A percentile compares a stretch with the other conserved stretches of the same genome.
phyloP scores from a whole-genome alignment of 148 eudicot genomes.

The Simmondsia chinensis region DNA sequence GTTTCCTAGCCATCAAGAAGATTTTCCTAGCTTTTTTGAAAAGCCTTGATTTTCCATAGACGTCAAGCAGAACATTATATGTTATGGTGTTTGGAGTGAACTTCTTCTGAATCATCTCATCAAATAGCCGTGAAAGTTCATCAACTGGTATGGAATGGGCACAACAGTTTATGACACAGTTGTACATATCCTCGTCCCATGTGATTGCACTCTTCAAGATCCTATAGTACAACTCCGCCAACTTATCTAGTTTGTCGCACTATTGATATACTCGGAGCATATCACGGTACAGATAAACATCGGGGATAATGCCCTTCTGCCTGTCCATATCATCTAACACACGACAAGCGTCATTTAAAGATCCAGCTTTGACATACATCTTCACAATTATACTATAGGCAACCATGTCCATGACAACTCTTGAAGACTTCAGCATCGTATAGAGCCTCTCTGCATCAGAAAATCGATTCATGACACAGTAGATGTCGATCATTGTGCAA shows the following conservation, averaged over 20 bases:
- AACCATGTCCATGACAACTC: slow-evolving; percentile 60
- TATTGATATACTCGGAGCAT: slow-evolving; percentile 84
- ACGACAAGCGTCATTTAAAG: slow-evolving; percentile 42
- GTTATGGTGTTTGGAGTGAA: slow-evolving; percentile 69
- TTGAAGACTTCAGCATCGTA: slow-evolving; percentile 36
- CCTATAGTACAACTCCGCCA: slow-evolving; percentile 66
- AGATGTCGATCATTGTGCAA: slow-evolving; percentile 87
- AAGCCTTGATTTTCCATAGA: slow-evolving; percentile 68
- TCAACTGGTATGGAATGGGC: slow-evolving; percentile 81
- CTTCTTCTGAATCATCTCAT: slow-evolving; percentile 76
- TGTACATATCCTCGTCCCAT: slow-evolving; percentile 96
- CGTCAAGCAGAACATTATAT: slow-evolving; percentile 74
- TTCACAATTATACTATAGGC: slow-evolving; percentile 64
- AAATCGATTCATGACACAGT: slow-evolving; percentile 51
- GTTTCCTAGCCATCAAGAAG: slow-evolving; percentile 72
- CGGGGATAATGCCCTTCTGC: slow-evolving; percentile 61
- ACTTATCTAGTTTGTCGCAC: slow-evolving; percentile 41
- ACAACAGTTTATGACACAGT: slow-evolving; percentile 87
- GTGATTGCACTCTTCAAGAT: slow-evolving; percentile 41
- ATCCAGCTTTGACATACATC: slow-evolving; percentile 78
- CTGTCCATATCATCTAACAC: slow-evolving; percentile 62
- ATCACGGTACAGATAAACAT: slow-evolving; percentile 67
- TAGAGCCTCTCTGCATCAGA: slow-evolving; percentile 63
- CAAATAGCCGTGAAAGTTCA: slow-evolving; percentile 82
- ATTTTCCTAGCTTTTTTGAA: slow-evolving; percentile 67